Evolutionary conservation across 257 asterid species (phyloP), one percentile per base, ranked within the genome.

Genomic region (Coffea canephora): DNA sequence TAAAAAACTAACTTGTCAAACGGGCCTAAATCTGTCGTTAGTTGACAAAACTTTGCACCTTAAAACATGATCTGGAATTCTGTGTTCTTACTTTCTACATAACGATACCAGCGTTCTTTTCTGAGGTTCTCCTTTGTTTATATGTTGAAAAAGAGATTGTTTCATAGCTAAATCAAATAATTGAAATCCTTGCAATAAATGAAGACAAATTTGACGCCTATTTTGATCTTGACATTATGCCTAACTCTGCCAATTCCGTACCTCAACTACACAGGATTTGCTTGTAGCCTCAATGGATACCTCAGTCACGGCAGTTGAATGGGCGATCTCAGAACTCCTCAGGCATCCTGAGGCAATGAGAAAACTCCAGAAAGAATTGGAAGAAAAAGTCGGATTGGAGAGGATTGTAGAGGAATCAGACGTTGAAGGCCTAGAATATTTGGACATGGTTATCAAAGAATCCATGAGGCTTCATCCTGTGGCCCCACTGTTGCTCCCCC

Each of bases 311-410:
- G 73, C 83, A 19, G 66, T 85, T 18, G 88, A 82, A 79, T 84
- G 87, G 87, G 71, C 80, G 46, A 19, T 84, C 25, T 75, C 87
- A 5, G 87, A 84, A 48, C 88, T 85, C 13, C 50, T 85, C 18
- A 71, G 78, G 34, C 81, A 82, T 21, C 87, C 85, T 2, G 46
- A 75, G 8, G 68, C 67, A 14, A 82, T 79, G 85, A 66, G 68
- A 41, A 82, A 79, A 69, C 77, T 84, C 7, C 83, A 84, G 25
- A 68, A 71, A 10, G 87, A 84, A 46, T 15, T 84, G n/a, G 74
- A 77, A 61, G 65, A 82, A 45, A 78, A 69, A 62, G 73, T 84
- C 1, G 85, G 87, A 15, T 27, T 81, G 52, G 62, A 84, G 0
- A 64, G 75, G 73, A 45, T 49, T 45, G 77, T 84, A 10, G 83